Conservation (phyloP, 73 alveolate genomes). For the Symbiodinium natans region DNA sequence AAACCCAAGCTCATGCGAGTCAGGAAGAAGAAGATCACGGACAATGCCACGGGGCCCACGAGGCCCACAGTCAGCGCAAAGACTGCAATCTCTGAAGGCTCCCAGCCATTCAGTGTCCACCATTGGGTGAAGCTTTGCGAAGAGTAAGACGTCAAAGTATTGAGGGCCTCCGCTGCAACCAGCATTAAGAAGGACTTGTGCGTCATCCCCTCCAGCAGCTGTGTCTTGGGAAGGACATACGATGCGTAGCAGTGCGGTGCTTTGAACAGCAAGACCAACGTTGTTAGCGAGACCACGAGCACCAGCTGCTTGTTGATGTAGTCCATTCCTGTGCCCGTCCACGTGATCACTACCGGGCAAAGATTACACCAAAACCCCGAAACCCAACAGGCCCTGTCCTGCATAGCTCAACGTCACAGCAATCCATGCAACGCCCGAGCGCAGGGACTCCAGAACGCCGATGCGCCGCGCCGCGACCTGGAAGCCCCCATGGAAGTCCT, state of each 20-base stretch:
- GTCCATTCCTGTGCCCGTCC: slow-evolving; percentile 46
- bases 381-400: not conserved
- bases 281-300: slow-evolving; percentile 36
- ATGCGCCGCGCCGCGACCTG: slow-evolving; percentile 66
- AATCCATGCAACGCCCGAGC: slow-evolving; percentile 67
- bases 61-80: slow-evolving; percentile 69
- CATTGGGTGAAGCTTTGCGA: slow-evolving; percentile 44
- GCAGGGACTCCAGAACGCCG: slow-evolving; percentile 56
- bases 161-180: slow-evolving; percentile 37
- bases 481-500: slow-evolving; percentile 69
- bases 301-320: slow-evolving; percentile 81
- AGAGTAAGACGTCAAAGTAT: slow-evolving; percentile 59
- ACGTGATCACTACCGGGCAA: no score
- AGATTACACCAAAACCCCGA: not conserved
- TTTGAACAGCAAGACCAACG: slow-evolving; percentile 60
- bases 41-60: slow-evolving; percentile 49
- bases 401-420: slow-evolving; percentile 89
- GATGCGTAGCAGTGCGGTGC: slow-evolving; percentile 82
- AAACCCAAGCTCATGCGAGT: slow-evolving; percentile 17
- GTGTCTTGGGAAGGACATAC: slow-evolving; percentile 50
- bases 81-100: slow-evolving; percentile 35
- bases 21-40: slow-evolving; percentile 42
- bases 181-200: slow-evolving; percentile 66
- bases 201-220: slow-evolving; percentile 42
- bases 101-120: slow-evolving; percentile 84